Percentiles rank a stretch among this genome's conserved stretches.
phyloP scores from a whole-genome alignment of 805 yeast species.

The Kazachstania viticola region DNA sequence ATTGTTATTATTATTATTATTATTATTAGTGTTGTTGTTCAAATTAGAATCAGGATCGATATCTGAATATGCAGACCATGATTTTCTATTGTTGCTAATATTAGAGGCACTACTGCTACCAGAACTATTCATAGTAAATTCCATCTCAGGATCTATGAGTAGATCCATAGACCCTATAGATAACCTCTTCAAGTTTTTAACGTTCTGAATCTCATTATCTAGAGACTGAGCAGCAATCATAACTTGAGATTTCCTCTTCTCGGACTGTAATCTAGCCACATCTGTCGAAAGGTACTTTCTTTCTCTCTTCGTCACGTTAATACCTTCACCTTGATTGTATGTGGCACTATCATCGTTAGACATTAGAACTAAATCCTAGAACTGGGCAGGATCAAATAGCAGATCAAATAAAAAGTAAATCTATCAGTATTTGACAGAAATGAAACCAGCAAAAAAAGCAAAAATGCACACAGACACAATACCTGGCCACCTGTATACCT shows the following conservation, averaged over 20 bases:
- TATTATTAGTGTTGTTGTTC: neutral
- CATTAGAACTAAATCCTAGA: no score
- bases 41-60: neutral
- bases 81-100: conserved; percentile 6
- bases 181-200: conserved; percentile 60
- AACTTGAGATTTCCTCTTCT: conserved; percentile 34
- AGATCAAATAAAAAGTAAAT: no score
- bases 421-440: no score
- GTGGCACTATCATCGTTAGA: no score
- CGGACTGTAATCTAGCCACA: conserved; percentile 3
- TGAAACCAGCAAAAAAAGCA: no score
- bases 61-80: conserved; percentile 7
- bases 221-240: conserved; percentile 63
- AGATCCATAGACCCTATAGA: conserved; percentile 49
- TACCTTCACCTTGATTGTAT: no score
- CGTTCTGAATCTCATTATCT: conserved; percentile 62
- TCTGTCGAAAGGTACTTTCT: no score
- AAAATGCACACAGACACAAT: no score
- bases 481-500: no score
- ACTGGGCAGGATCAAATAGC: no score
- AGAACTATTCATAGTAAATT: conserved; percentile 29
- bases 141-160: conserved; percentile 62
- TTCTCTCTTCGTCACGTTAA: no score
- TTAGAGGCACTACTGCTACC: conserved; percentile 6
- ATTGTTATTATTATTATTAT: neutral